These are phyloP conservation scores for Furcasterigmium furcatum DNA, from an alignment of 2,329 filamentous ascomycete genomes.

Conservation along the genomic window DNA sequence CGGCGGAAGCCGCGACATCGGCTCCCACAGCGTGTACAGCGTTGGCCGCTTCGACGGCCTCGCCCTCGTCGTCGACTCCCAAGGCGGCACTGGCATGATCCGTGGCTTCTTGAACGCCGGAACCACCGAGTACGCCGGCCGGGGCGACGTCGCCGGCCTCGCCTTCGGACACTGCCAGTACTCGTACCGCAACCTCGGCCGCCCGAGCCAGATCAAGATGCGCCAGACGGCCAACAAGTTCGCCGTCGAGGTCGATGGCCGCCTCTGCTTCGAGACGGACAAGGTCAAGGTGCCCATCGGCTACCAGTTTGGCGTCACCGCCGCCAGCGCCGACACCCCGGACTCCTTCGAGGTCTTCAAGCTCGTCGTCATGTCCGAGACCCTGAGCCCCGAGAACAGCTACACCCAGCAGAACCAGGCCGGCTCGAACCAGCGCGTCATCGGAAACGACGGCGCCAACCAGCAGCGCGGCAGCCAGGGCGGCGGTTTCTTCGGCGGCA, in stretches of 20 bases:
- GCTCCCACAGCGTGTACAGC: conserved; percentile 78
- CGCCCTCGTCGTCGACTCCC: conserved; percentile 79
- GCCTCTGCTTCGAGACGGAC: conserved; percentile 77
- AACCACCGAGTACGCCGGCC: conserved; percentile 70
- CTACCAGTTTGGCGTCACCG: conserved; percentile 84
- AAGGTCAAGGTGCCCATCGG: conserved; percentile 75
- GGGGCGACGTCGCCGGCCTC: conserved; percentile 75
- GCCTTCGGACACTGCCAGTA: conserved; percentile 94
- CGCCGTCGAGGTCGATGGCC: conserved; percentile 76
- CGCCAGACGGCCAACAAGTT: conserved; percentile 62
- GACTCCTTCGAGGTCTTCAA: conserved; percentile 96
- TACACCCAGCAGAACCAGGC: conserved; percentile 12
- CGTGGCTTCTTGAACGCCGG: conserved; percentile 95
- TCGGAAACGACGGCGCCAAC: conserved; percentile 24
- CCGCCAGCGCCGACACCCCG: conserved; percentile 83
- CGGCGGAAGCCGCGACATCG: conserved; percentile 62
- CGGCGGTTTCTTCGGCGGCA: conserved; percentile 19
- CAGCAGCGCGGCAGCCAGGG: conserved; percentile 25
- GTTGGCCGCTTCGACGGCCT: conserved; percentile 86
- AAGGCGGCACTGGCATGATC: conserved; percentile 76
- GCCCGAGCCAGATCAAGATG: conserved; percentile 76
- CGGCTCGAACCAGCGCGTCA: conserved; percentile 5
- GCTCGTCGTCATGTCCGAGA: conserved; percentile 67
- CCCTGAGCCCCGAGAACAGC: conserved; percentile 27
- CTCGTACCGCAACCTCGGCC: conserved; percentile 85